Evolutionary conservation across 2,329 filamentous ascomycete genomes (phyloP).

Genomic region (Aureobasidium leucospermi): DNA sequence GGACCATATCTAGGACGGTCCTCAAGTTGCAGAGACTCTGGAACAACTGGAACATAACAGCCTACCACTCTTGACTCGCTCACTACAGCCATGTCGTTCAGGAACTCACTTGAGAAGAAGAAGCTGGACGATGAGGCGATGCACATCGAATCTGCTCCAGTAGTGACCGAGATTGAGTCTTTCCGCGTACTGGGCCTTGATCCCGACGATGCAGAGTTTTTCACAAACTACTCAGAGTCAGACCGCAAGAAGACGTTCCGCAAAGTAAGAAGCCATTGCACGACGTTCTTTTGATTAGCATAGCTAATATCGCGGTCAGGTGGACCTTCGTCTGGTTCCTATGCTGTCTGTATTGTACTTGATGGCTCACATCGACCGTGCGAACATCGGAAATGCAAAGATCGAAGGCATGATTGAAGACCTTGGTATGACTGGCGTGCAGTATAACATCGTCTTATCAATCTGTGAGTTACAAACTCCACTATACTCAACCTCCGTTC

Average conservation of each 20-base stretch:
- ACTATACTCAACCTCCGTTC: background rate
- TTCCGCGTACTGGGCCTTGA: slow-evolving; percentile 16
- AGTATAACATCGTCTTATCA: slow-evolving; percentile 50
- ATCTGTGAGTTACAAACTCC: slow-evolving; percentile 26
- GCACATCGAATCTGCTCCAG: background rate
- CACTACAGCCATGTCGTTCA: no score
- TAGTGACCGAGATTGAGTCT: background rate
- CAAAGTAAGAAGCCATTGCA: background rate
- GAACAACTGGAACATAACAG: no score
- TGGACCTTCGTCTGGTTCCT: slow-evolving; percentile 59
- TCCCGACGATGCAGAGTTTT: slow-evolving; percentile 21
- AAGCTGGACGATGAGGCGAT: background rate
- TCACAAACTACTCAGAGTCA: slow-evolving; percentile 18
- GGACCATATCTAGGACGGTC: no score
- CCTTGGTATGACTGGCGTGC: slow-evolving; percentile 52
- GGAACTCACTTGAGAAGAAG: background rate
- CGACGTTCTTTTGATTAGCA: background rate
- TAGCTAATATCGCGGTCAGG: slow-evolving; percentile 26
- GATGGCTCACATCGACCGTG: slow-evolving; percentile 65
- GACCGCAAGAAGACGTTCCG: slow-evolving; percentile 16
- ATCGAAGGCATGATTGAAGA: slow-evolving; percentile 50
- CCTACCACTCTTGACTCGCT: no score
- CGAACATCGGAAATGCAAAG: slow-evolving; percentile 67
- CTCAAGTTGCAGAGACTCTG: no score
- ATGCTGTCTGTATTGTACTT: slow-evolving; percentile 64